Percentiles rank a stretch among this genome's conserved stretches.
phyloP scores from a whole-genome alignment of 1,284 basidiomycete species.

The Rhodotorula sp. region DNA sequence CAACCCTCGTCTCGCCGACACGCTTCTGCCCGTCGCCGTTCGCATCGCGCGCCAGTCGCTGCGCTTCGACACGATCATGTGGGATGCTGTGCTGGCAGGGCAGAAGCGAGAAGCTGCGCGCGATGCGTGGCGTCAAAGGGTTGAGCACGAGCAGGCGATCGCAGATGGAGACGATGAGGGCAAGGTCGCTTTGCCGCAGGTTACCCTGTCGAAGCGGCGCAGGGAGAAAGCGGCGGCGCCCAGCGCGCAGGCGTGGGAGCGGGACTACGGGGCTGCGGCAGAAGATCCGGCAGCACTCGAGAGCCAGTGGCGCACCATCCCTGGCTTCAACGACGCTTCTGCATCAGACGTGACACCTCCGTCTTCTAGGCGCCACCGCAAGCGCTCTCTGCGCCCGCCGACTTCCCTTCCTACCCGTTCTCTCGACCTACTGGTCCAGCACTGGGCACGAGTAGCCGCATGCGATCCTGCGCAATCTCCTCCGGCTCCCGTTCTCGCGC shows the following conservation, averaged over 20 bases:
- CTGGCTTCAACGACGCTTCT: no score
- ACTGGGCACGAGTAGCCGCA: neutral
- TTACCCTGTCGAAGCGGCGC: conserved; percentile 2
- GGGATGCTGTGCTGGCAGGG: conserved; percentile 9
- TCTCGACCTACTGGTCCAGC: conserved; percentile 25
- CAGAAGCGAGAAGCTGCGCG: neutral
- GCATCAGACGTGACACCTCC: neutral
- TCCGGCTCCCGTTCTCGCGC: conserved; percentile 12
- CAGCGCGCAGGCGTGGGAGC: neutral
- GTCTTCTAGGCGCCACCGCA: neutral
- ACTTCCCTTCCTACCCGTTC: conserved; percentile 27
- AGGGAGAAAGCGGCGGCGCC: conserved; percentile 1
- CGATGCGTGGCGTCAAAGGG: conserved; percentile 16
- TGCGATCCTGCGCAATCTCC: no score
- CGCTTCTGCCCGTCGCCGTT: conserved; percentile 27
- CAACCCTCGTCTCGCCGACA: neutral
- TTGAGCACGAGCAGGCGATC: conserved; percentile 3
- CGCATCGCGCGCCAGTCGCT: conserved; percentile 30
- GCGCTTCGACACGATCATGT: conserved; percentile 33
- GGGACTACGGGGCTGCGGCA: neutral
- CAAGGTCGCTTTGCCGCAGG: neutral
- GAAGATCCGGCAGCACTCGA: no score
- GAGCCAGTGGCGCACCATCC: no score
- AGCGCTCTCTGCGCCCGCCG: conserved; percentile 13
- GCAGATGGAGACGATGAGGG: neutral